Evolutionary conservation across 139 green algal genomes (phyloP).

Genomic region (Penium margaritaceum): DNA sequence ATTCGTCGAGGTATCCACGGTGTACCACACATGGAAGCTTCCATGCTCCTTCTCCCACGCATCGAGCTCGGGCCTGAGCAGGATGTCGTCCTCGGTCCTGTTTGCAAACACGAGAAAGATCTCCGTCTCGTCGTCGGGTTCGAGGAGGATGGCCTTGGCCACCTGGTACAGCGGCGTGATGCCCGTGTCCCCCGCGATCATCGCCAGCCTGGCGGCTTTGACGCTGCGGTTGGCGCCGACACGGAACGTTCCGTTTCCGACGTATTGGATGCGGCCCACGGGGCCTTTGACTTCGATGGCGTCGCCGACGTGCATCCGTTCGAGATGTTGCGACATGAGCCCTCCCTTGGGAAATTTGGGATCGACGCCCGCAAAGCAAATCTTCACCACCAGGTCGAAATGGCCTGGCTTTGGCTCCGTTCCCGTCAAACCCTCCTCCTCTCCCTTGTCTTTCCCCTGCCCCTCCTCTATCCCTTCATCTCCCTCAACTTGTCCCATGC

Average conservation of each 20-base stretch:
- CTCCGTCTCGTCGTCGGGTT: conserved; percentile 72
- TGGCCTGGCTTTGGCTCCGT: too few relatives aligned
- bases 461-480: too few relatives aligned
- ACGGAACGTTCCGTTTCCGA: conserved; percentile 47
- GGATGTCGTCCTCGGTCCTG: conserved; percentile 79
- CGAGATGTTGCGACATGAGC: conserved; percentile 69
- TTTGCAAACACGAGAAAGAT: conserved; percentile 88
- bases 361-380: conserved; percentile 65
- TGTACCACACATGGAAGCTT: conserved; percentile 43
- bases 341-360: conserved; percentile 79
- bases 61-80: conserved; percentile 84
- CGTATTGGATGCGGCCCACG: conserved; percentile 82
- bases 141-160: conserved; percentile 63
- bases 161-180: conserved; percentile 60
- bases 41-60: not conserved
- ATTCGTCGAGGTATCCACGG: conserved; percentile 48
- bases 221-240: conserved; percentile 43
- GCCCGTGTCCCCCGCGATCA: conserved; percentile 90
- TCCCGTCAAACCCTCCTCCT: too few relatives aligned
- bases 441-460: too few relatives aligned
- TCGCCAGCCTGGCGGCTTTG: conserved; percentile 56
- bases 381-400: conserved; percentile 95
- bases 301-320: conserved; percentile 74
- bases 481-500: too few relatives aligned
- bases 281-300: conserved; percentile 86